Conservation (phyloP, 345 rosid genomes). For the Tarenaya hassleriana region DNA sequence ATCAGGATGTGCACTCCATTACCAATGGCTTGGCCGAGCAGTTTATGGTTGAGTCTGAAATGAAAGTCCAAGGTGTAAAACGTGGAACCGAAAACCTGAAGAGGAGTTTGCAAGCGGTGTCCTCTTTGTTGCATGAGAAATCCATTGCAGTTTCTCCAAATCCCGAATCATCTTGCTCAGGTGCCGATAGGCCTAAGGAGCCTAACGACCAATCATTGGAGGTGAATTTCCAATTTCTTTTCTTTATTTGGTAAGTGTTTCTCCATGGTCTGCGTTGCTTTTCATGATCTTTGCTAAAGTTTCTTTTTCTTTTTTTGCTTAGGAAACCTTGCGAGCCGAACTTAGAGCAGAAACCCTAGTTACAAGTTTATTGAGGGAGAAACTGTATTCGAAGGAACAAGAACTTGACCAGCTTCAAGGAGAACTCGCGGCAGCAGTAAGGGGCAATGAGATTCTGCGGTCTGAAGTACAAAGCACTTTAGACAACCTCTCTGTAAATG, state of each 20-base stretch:
- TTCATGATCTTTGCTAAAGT: conserved; percentile 12
- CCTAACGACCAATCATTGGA: conserved; percentile 40
- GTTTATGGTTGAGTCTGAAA: conserved; percentile 63
- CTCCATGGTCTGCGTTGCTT: conserved; percentile 1
- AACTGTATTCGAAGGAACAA: conserved; percentile 69
- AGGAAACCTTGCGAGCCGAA: conserved; percentile 54
- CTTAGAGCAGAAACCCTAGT: conserved; percentile 71
- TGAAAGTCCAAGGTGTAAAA: conserved; percentile 63
- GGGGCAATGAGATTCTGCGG: conserved; percentile 67
- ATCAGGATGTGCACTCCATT: conserved; percentile 29
- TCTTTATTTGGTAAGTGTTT: not conserved
- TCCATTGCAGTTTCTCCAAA: conserved; percentile 36
- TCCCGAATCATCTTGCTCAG: conserved; percentile 26
- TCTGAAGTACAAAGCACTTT: conserved; percentile 57
- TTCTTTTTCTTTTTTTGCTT: conserved; percentile 14
- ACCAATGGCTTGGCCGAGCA: conserved; percentile 52
- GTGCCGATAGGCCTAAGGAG: conserved; percentile 27
- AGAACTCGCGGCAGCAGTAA: conserved; percentile 69
- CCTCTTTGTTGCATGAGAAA: conserved; percentile 53
- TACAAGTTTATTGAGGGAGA: conserved; percentile 69
- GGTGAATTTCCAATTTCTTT: conserved; percentile 36
- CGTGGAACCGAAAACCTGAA: conserved; percentile 62
- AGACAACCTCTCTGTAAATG: conserved; percentile 58
- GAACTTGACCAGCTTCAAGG: conserved; percentile 84
- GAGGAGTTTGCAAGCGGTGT: conserved; percentile 67